Conservation (phyloP, 441 rosid species). For the Eugenia klotzschiana region DNA sequence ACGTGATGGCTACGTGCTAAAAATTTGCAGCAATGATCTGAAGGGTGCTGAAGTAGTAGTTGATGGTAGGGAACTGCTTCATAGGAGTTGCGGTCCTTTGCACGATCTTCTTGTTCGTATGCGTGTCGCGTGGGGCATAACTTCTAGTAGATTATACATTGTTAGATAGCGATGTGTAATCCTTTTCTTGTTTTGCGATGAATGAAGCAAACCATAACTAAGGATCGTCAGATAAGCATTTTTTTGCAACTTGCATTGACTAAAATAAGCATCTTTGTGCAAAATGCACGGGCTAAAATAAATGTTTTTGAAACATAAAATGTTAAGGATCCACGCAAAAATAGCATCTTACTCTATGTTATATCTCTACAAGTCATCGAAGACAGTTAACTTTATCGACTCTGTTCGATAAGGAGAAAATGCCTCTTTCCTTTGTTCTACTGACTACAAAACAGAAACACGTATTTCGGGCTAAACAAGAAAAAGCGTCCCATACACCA, state of each 20-base stretch:
- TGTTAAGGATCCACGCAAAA: not conserved
- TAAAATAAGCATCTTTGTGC: not conserved
- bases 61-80: not conserved
- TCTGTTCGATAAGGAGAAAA: not conserved
- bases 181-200: not conserved
- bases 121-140: not conserved
- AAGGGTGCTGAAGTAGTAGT: not conserved
- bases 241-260: too few species aligned
- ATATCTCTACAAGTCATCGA: not conserved
- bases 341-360: not conserved
- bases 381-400: fast-evolving
- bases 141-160: not conserved
- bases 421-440: too few species aligned
- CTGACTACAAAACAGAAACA: not conserved
- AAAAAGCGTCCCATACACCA: not conserved
- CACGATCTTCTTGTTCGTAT: not conserved
- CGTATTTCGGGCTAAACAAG: not conserved
- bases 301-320: too few species aligned
- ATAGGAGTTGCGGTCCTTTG: not conserved
- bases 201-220: not conserved
- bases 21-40: fast-evolving
- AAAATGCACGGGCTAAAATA: not conserved
- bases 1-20: not conserved
- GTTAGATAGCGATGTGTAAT: not conserved
- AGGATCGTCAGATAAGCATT: not conserved